Evolutionary conservation across 2,329 filamentous ascomycete species (phyloP).

Genomic region (Cryphonectria radicalis): DNA sequence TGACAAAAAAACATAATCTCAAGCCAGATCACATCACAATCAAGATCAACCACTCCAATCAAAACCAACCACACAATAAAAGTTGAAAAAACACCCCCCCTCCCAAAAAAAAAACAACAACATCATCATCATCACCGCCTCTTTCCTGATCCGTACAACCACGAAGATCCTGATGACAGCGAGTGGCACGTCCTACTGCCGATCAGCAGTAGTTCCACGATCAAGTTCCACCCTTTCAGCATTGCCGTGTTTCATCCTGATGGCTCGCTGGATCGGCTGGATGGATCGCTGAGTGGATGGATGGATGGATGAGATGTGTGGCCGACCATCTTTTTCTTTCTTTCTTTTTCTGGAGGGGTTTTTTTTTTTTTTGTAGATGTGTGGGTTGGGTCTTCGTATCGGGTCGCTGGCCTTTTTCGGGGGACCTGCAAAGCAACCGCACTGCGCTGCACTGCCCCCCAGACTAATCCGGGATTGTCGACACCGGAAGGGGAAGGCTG

Average conservation of each 20-base stretch:
- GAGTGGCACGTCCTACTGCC: neutral
- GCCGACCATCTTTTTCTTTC: neutral
- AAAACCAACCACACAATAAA: no score
- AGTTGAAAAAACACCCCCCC: no score
- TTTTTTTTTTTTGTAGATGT: neutral
- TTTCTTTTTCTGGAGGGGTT: no score
- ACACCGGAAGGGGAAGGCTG: neutral
- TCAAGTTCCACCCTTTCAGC: neutral
- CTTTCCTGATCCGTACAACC: neutral
- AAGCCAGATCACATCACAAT: neutral
- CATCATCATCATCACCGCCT: neutral
- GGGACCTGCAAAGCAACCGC: neutral
- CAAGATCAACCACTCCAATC: neutral
- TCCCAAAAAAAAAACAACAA: no score
- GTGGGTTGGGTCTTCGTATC: neutral
- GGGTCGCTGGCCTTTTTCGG: neutral
- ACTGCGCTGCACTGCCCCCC: neutral
- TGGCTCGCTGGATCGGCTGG: neutral
- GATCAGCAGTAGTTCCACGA: neutral
- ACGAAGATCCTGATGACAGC: neutral
- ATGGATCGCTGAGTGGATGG: neutral
- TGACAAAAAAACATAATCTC: neutral
- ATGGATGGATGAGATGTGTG: no score
- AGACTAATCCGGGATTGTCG: neutral
- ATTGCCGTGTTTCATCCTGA: constrained; percentile 9